Base-by-base conservation (phyloP, 139 green algal species). In the Deuterostichococcus epilithicus region DNA sequence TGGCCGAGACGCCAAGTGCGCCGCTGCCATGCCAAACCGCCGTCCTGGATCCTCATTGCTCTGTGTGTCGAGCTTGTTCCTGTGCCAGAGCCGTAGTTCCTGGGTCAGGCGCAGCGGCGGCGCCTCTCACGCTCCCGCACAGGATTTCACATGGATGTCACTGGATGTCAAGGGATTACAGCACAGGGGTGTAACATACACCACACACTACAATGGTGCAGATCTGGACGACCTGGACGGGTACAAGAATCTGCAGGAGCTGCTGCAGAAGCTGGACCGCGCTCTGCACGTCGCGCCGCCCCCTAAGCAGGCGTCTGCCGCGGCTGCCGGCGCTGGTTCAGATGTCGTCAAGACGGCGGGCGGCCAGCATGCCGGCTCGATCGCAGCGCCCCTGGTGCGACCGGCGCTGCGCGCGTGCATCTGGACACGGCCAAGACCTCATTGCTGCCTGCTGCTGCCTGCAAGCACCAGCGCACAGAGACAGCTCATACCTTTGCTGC, bases 191-290 rank as follows among this genome's bases (percentile, higher is more conserved):
- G n/a, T n/a, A 60, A 13, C 45, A 60, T 18, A 60, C 45, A 60
- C 15, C 45, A 26, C 15, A 13, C 13, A 60, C 18, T 60, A 60
- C 45, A 60, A 26, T 26, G 45, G 23, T 79, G 76, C 76, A 80
- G 76, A 45, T 37, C 33, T 68, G 2, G 42, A 36, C 1, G 32
- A 58, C 25, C 36, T 81, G 2, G 77, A 39, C 10, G 73, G 68
- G 68, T 88, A 88, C 44, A 67, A 82, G 63, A 47, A 81, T 36
- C 30, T 81, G 45, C 33, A 42, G 15, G 70, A 81, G 30, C 81
- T 88, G 39, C 34, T 87, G 45, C 26, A 5, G 3, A 70, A 83
- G 68, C 76, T 88, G 44, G 45, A 18, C 35, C 36, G 30, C 1
- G 42, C 34, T 0, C n/a, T 70, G 5, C 39, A 45, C 37, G 58